Evolutionary conservation across 2,329 filamentous ascomycete species (phyloP), one percentile per base, ranked within the genome.

Genomic region (Arthrobotrys musiformis): DNA sequence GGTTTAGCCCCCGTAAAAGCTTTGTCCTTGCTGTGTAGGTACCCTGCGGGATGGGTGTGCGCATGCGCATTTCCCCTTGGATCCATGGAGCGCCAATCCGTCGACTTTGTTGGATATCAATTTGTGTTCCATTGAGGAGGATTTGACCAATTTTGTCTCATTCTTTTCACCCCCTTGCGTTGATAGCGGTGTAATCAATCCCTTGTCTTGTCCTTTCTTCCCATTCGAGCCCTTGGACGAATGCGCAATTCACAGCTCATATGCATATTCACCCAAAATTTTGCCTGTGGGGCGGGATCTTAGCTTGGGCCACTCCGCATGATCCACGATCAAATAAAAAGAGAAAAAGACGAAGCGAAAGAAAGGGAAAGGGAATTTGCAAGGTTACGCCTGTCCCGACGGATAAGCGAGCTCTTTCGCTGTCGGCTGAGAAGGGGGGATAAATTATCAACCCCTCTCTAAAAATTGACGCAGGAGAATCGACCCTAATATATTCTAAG

Each of bases 51-150:
- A 17, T 19, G 54, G 33, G 17, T 6, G 17, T 22, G 15, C 37
- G 13, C n/a, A 19, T 40, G 9, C n/a, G 22, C 28, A 6, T 46
- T 28, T 17, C 33, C 54, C 60, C 44, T 58, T 28, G 60, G 58
- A n/a, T n/a, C n/a, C n/a, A n/a, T n/a, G n/a, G n/a, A n/a, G 22
- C n/a, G 9, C 46, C 64, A 61, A 28, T 13, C 52, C 44, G n/a
- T 42, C 66, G 42, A 64, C 66, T 42, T 50, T 67, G 61, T 62
- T 68, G 62, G 62, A 74, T 74, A 74, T 67, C 70, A 68, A 7
- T 17, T n/a, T n/a, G n/a, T 15, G 35, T 37, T 30, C 62, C 11
- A 35, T 54, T 67, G 3, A 13, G 60, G 70, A 17, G 26, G 67
- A 74, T 44, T 44, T 26, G 19, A 24, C 19, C 11, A 19, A 58